phyloP scores from a whole-genome alignment of 2,329 filamentous ascomycete genomes.

The Anthostomella pinea region DNA sequence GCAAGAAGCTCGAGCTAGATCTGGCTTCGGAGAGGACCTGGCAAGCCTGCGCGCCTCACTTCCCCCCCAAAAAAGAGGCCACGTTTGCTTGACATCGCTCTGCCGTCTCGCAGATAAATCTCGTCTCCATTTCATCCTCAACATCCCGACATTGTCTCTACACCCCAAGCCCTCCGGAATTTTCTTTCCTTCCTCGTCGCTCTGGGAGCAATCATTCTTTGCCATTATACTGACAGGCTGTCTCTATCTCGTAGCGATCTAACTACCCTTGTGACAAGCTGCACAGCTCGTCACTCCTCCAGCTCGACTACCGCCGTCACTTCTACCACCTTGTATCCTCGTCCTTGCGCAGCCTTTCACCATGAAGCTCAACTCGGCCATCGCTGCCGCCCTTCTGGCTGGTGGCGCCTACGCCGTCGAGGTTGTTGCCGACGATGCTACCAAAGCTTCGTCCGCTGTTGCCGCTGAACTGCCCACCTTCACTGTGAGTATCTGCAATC shows the following conservation, averaged over 20 bases:
- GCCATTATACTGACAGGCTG: slow-evolving; percentile 21
- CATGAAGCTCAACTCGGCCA: slow-evolving; percentile 83
- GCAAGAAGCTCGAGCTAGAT: too few relatives aligned
- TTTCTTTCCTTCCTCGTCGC: slow-evolving; percentile 33
- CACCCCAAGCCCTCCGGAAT: slow-evolving; percentile 20
- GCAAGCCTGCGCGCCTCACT: background rate
- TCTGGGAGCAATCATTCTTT: slow-evolving; percentile 37
- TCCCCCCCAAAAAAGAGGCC: slow-evolving; percentile 25
- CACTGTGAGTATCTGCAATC: slow-evolving; percentile 62
- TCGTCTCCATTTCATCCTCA: slow-evolving; percentile 13
- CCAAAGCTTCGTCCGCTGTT: slow-evolving; percentile 53
- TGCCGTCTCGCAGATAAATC: slow-evolving; percentile 23
- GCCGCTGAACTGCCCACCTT: slow-evolving; percentile 74
- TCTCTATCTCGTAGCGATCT: slow-evolving; percentile 13
- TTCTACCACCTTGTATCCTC: slow-evolving; percentile 5
- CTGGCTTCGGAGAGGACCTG: too few relatives aligned
- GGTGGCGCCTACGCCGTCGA: slow-evolving; percentile 69
- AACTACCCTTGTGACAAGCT: background rate
- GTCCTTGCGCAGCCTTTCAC: slow-evolving; percentile 35
- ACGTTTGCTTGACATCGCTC: slow-evolving; percentile 27
- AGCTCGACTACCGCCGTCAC: slow-evolving; percentile 8
- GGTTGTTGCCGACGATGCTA: slow-evolving; percentile 46
- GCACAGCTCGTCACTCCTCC: slow-evolving; percentile 3
- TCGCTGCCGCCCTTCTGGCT: slow-evolving; percentile 72
- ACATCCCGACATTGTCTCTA: slow-evolving; percentile 17